Conservation (phyloP, 495 filamentous ascomycete genomes). For the Beverwykella pulmonaria region DNA sequence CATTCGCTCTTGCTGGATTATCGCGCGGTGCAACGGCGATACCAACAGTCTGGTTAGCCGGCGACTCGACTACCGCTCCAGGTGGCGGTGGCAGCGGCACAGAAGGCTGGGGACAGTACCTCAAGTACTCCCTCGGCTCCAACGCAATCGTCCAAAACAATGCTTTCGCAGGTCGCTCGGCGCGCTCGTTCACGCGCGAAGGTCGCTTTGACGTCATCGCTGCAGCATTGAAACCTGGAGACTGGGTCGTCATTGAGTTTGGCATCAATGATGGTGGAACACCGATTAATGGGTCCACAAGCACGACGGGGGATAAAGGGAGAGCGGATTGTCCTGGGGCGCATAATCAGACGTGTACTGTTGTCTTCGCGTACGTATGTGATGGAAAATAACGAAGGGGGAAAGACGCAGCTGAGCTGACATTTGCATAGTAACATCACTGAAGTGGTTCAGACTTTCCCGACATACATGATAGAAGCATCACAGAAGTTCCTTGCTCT, state of each 20-base stretch:
- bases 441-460: conserved; percentile 57
- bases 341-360: conserved; percentile 56
- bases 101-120: conserved; percentile 62
- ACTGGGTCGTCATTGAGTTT: conserved; percentile 64
- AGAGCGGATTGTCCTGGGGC: conserved; percentile 59
- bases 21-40: no score
- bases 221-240: conserved; percentile 50
- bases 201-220: conserved; percentile 60
- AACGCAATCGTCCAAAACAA: conserved; percentile 54
- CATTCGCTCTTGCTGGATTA: no score
- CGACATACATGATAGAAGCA: conserved; percentile 58
- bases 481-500: conserved; percentile 54
- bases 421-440: conserved; percentile 1
- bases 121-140: conserved; percentile 50
- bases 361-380: no score
- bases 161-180: conserved; percentile 60
- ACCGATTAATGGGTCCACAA: conserved; percentile 43
- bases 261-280: conserved; percentile 67
- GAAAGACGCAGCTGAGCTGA: not conserved
- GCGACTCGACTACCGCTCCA: conserved; percentile 12
- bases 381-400: no score
- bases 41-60: conserved; percentile 7
- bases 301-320: conserved; percentile 52
- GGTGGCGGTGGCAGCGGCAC: conserved; percentile 16
- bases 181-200: conserved; percentile 61